Evolutionary conservation across 2,329 filamentous ascomycete genomes (phyloP), one percentile per base, ranked within the genome.

Genomic region (Fusarium setosum): DNA sequence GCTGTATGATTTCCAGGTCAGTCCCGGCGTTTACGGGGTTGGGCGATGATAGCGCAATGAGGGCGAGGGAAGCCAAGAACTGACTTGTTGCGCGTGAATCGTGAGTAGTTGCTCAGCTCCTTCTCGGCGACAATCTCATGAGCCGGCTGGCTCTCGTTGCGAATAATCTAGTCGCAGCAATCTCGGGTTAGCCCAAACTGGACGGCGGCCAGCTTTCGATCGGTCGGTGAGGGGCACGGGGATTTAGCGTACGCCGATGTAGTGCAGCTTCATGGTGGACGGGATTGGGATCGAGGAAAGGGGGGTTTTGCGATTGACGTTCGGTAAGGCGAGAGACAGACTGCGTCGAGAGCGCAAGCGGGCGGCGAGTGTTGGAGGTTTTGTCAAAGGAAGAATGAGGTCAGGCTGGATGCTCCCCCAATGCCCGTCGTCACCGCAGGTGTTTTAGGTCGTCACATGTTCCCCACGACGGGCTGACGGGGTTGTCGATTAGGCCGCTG

Each of bases 221-320:
- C 58, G 66, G 70, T 70, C 73, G 59, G 59, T 70, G 70, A 74
- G 69, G 64, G 48, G 60, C 63, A 62, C 59, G 49, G 61, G 63
- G 65, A 66, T 63, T 65, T 63, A 65, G 76, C 89, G 67, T 89
- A 96, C 93, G 73, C 92, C 93, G 76, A 96, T 93, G 81, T 96
- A 96, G 79, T 92, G 86, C 79, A 96, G 83, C 88, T 94, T 95
- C 92, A 95, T 95, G 76, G 73, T 89, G 80, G 65, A n/a, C 50
- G 23, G 34, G 17, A 54, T 56, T 37, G 23, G n/a, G 34, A 40
- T 26, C 24, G 52, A 44, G 29, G 26, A 50, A 18, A 38, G 18
- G 31, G n/a, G n/a, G n/a, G n/a, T n/a, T 34, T 38, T 49, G 51
- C 51, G 51, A 38, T 54, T 48, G 35, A 11, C 9, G 17, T 12